These are phyloP conservation scores for Glutinoglossum americanum DNA, from an alignment of 495 filamentous ascomycete genomes.

Conservation along the genomic window DNA sequence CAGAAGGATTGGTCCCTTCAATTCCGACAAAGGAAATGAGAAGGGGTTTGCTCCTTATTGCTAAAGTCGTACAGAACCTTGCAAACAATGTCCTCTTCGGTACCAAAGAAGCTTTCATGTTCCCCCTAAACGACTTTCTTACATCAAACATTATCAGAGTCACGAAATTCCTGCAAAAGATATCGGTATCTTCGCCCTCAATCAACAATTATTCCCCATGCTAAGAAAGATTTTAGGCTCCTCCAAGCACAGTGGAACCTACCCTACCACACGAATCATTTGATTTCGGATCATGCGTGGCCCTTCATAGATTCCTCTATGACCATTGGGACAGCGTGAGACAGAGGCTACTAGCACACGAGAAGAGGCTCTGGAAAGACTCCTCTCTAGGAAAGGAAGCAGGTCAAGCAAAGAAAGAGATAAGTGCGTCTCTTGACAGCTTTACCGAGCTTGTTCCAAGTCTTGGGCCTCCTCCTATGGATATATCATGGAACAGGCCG, in stretches of 20 bases:
- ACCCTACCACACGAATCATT: slow-evolving; percentile 25
- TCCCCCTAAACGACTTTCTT: slow-evolving; percentile 41
- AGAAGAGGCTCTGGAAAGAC: slow-evolving; percentile 14
- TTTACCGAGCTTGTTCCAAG: slow-evolving; percentile 31
- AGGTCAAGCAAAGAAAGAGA: background rate
- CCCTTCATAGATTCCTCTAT: slow-evolving; percentile 41
- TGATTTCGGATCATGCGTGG: slow-evolving; percentile 44
- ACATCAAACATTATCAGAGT: slow-evolving; percentile 39
- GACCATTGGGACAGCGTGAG: slow-evolving; percentile 47
- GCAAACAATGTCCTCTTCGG: slow-evolving; percentile 50
- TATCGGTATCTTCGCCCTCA: slow-evolving; percentile 25
- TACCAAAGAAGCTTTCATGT: slow-evolving; percentile 50
- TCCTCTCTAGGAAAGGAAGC: slow-evolving; percentile 5
- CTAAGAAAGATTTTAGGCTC: background rate
- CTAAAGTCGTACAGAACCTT: slow-evolving; percentile 45
- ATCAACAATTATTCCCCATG: background rate
- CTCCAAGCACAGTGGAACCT: background rate
- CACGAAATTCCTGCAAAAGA: slow-evolving; percentile 38
- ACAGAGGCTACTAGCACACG: slow-evolving; percentile 35
- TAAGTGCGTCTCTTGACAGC: slow-evolving; percentile 11
- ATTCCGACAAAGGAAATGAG: slow-evolving; percentile 43
- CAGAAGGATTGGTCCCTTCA: slow-evolving; percentile 33
- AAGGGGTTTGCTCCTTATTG: slow-evolving; percentile 39
- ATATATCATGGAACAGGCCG: slow-evolving; percentile 40
- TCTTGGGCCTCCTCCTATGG: slow-evolving; percentile 38